Conservation (phyloP, 805 yeast species). For the Candida rishiriensis region DNA sequence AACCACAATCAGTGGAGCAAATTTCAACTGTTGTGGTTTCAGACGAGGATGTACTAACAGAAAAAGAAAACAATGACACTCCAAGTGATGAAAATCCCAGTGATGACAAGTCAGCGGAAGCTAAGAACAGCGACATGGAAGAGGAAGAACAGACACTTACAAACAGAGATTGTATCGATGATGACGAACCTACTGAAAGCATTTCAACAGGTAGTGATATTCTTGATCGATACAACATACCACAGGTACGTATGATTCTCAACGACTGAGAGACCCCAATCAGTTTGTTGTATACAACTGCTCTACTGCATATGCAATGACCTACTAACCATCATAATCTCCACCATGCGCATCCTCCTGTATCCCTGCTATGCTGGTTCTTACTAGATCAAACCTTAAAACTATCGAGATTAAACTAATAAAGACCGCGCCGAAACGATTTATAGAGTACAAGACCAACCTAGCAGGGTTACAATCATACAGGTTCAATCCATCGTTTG, state of each 20-base stretch:
- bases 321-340: too few species aligned
- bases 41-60: too few species aligned
- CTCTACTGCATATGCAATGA: not conserved
- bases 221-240: conserved; percentile 1
- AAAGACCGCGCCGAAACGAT: conserved; percentile 1
- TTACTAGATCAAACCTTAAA: too few species aligned
- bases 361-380: too few species aligned
- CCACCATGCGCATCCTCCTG: too few species aligned
- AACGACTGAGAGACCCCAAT: too few species aligned
- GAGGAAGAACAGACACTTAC: conserved; percentile 1
- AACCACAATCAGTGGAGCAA: not conserved
- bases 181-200: not conserved
- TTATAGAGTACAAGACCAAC: conserved; percentile 11
- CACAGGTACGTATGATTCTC: not conserved
- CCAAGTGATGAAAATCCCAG: not conserved
- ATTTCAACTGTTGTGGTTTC: too few species aligned
- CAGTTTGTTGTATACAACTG: too few species aligned
- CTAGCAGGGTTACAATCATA: conserved; percentile 13
- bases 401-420: too few species aligned
- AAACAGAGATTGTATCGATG: conserved; percentile 8
- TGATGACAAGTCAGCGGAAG: not conserved
- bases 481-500: conserved; percentile 16
- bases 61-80: too few species aligned
- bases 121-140: not conserved
- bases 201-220: not conserved